A percentile compares a stretch with the other conserved stretches of the same genome.
Conservation (phyloP, 176 grass and related monocot species). For the Musa beccarii region DNA sequence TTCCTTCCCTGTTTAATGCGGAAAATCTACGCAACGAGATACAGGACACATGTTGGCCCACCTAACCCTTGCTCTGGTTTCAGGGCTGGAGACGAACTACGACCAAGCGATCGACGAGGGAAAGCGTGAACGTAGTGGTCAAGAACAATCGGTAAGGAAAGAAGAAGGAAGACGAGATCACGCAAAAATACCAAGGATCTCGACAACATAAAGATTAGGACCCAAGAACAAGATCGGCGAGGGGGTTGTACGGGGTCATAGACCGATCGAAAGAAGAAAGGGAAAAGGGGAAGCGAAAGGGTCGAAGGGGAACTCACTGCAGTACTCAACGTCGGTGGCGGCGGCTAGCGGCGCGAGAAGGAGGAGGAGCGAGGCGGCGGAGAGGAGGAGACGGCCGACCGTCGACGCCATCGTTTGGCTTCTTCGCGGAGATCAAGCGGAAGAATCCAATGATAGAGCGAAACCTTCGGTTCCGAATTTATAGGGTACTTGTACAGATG, state of each 20-base stretch:
- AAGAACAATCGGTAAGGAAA: background rate
- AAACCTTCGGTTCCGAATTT: too few species aligned
- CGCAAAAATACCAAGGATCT: too few species aligned
- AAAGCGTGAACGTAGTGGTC: background rate
- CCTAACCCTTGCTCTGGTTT: too few species aligned
- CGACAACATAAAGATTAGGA: too few species aligned
- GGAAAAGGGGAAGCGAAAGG: background rate
- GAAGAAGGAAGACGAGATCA: too few species aligned
- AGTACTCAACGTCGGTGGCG: conserved; percentile 34
- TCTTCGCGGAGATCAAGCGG: background rate
- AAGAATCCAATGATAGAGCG: background rate
- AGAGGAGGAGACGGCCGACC: background rate
- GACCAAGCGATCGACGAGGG: too few species aligned
- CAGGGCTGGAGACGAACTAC: too few species aligned
- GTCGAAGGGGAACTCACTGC: conserved; percentile 30
- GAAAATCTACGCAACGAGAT: too few species aligned
- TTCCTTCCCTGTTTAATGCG: too few species aligned
- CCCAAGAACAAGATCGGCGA: background rate
- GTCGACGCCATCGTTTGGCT: background rate
- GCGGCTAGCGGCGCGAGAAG: conserved; percentile 18
- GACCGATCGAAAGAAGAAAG: background rate
- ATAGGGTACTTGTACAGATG: too few species aligned
- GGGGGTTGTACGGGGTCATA: background rate
- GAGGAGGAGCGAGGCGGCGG: conserved; percentile 18
- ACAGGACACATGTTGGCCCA: too few species aligned